Conservation (phyloP, 352 stramenopile genomes). For the Halophytophthora polymorphica region DNA sequence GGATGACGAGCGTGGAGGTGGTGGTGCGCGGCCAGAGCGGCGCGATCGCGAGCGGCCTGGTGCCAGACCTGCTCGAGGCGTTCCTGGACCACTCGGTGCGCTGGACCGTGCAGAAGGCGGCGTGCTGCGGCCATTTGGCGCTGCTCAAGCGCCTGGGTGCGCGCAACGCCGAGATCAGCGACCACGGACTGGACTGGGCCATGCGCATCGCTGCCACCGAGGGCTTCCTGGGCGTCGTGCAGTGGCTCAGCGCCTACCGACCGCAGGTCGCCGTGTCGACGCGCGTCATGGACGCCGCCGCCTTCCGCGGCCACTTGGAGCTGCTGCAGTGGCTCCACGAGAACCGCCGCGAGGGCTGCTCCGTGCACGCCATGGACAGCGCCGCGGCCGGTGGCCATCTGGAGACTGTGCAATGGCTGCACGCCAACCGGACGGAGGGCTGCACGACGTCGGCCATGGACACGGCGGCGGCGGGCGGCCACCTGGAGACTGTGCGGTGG, state of each 20-base stretch:
- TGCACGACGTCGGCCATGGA: slow-evolving; percentile 67
- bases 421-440: slow-evolving; percentile 47
- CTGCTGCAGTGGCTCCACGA: slow-evolving; percentile 60
- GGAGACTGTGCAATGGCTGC: slow-evolving; percentile 52
- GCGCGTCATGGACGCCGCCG: slow-evolving; percentile 64
- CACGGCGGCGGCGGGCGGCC: slow-evolving; percentile 45
- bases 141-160: slow-evolving; percentile 41
- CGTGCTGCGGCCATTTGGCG: slow-evolving; percentile 41
- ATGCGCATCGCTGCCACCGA: slow-evolving; percentile 44
- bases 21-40: slow-evolving; percentile 29
- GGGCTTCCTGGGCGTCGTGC: slow-evolving; percentile 30
- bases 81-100: slow-evolving; percentile 50
- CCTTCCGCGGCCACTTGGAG: slow-evolving; percentile 48
- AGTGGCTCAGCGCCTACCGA: slow-evolving; percentile 37
- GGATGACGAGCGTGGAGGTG: slow-evolving; percentile 41
- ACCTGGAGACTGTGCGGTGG: slow-evolving; percentile 52
- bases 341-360: slow-evolving; percentile 55
- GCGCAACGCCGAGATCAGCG: slow-evolving; percentile 33
- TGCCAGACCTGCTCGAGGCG: slow-evolving; percentile 37
- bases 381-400: slow-evolving; percentile 54
- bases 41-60: slow-evolving; percentile 29
- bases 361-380: slow-evolving; percentile 54
- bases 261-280: slow-evolving; percentile 31
- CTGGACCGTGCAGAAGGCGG: slow-evolving; percentile 60
- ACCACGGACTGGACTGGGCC: slow-evolving; percentile 56